Evolutionary conservation across 164 flowering plant genomes (phyloP).

Genomic region (Nelumbo lutea): DNA sequence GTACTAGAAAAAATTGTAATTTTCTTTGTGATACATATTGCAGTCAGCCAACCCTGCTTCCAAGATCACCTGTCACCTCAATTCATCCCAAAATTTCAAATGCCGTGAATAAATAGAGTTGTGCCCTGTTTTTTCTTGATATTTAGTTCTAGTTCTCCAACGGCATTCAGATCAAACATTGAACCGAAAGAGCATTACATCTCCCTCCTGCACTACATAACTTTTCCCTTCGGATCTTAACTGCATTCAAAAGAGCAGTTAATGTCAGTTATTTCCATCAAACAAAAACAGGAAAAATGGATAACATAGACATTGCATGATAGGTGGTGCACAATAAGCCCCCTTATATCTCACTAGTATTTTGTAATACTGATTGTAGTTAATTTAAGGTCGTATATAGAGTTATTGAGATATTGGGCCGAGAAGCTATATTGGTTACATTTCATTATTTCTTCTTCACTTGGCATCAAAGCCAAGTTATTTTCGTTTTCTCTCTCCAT

Average conservation of each 20-base stretch:
- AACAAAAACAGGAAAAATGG: neutral
- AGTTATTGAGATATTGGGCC: neutral
- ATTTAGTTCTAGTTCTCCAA: too few relatives aligned
- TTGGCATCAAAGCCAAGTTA: too few relatives aligned
- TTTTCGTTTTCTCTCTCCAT: too few relatives aligned
- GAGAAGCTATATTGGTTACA: neutral
- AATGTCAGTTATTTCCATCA: slow-evolving; percentile 2
- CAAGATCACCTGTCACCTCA: too few relatives aligned
- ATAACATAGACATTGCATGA: neutral
- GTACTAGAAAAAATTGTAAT: too few relatives aligned
- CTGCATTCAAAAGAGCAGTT: slow-evolving; percentile 41
- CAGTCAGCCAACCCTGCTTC: too few relatives aligned
- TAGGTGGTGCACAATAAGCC: neutral
- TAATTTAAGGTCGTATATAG: neutral
- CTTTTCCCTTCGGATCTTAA: slow-evolving; percentile 94
- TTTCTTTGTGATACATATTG: too few relatives aligned
- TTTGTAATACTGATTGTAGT: neutral
- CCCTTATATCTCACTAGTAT: neutral
- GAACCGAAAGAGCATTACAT: slow-evolving; percentile 96
- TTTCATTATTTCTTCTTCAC: too few relatives aligned
- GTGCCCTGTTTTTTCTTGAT: too few relatives aligned
- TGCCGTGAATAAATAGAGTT: too few relatives aligned
- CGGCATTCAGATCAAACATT: slow-evolving; percentile 46
- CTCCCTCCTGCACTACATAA: slow-evolving; percentile 92
- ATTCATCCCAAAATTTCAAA: too few relatives aligned